Percentiles rank a stretch among this genome's conserved stretches.
These are phyloP conservation scores for Ogataea minuta DNA, from an alignment of 805 yeast genomes.

Conservation along the genomic window DNA sequence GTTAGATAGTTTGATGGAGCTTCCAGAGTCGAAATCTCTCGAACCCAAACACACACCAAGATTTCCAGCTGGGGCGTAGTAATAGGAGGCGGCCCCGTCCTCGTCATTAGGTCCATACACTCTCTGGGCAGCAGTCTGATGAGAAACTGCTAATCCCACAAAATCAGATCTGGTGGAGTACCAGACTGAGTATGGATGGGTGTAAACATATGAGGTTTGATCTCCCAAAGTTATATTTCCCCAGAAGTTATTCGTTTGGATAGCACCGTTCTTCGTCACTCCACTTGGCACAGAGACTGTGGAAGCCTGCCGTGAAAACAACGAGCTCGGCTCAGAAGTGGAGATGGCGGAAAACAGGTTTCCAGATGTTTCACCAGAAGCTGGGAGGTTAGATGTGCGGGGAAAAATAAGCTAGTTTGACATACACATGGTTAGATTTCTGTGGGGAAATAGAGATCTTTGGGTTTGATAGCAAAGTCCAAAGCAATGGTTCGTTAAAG, in stretches of 20 bases:
- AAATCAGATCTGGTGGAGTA: slow-evolving; percentile 42
- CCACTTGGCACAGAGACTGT: slow-evolving; percentile 27
- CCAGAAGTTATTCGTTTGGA: slow-evolving; percentile 74
- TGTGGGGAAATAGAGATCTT: not conserved
- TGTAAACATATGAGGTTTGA: slow-evolving; percentile 67
- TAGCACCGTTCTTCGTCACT: slow-evolving; percentile 28
- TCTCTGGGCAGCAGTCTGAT: slow-evolving; percentile 53
- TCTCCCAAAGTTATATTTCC: slow-evolving; percentile 63
- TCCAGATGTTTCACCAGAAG: slow-evolving; percentile 30
- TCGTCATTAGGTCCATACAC: slow-evolving; percentile 60
- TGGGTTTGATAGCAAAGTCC: slow-evolving; percentile 7
- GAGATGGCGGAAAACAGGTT: slow-evolving; percentile 44
- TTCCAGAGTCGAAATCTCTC: slow-evolving; percentile 33
- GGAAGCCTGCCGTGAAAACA: slow-evolving; percentile 36
- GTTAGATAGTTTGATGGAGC: slow-evolving; percentile 18
- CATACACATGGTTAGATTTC: slow-evolving; percentile 8
- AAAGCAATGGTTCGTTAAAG: slow-evolving; percentile 7
- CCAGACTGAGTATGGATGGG: slow-evolving; percentile 77
- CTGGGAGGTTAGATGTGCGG: slow-evolving; percentile 1
- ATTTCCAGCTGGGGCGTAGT: slow-evolving; percentile 59
- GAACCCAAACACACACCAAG: slow-evolving; percentile 53
- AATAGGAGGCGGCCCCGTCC: slow-evolving; percentile 46
- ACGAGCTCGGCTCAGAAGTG: slow-evolving; percentile 41
- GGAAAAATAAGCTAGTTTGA: not conserved
- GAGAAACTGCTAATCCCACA: slow-evolving; percentile 62